phyloP scores from a whole-genome alignment of 2,329 filamentous ascomycete species.

The Exophiala viscosa region DNA sequence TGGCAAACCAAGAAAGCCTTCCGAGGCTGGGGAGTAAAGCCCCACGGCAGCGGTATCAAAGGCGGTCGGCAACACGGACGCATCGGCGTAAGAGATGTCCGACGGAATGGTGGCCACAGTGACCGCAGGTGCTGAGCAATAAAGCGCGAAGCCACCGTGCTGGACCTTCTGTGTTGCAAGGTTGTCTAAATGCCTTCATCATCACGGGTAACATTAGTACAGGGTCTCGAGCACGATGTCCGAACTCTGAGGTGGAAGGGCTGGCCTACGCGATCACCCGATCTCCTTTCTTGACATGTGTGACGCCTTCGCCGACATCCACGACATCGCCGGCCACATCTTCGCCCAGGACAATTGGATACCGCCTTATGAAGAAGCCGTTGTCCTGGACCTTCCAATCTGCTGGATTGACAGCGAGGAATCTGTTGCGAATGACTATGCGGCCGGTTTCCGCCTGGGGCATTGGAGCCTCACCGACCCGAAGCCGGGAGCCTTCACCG shows the following conservation, averaged over 20 bases:
- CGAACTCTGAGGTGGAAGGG: background rate
- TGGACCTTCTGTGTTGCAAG: slow-evolving; percentile 11
- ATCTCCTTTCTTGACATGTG: slow-evolving; percentile 18
- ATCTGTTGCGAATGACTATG: background rate
- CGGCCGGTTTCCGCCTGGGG: background rate
- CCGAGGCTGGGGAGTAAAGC: slow-evolving; percentile 22
- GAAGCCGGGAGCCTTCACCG: too few relatives aligned
- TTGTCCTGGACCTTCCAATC: slow-evolving; percentile 29
- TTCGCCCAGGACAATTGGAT: slow-evolving; percentile 20
- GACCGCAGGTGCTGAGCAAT: slow-evolving; percentile 26
- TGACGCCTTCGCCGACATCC: slow-evolving; percentile 13
- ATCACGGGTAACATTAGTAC: slow-evolving; percentile 11
- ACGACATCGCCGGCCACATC: slow-evolving; percentile 19
- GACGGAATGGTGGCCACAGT: slow-evolving; percentile 30
- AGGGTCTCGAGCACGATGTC: slow-evolving; percentile 4
- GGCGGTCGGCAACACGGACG: slow-evolving; percentile 31
- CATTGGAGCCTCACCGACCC: too few relatives aligned
- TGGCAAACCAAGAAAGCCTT: slow-evolving; percentile 23
- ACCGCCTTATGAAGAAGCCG: slow-evolving; percentile 22
- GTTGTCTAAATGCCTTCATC: slow-evolving; percentile 4
- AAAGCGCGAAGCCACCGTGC: slow-evolving; percentile 33
- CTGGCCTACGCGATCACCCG: slow-evolving; percentile 30
- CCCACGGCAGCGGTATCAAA: slow-evolving; percentile 32
- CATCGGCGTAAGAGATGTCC: slow-evolving; percentile 30
- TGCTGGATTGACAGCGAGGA: background rate